Evolutionary conservation across 2,329 filamentous ascomycete species (phyloP).

Genomic region (Fusarium virguliforme): DNA sequence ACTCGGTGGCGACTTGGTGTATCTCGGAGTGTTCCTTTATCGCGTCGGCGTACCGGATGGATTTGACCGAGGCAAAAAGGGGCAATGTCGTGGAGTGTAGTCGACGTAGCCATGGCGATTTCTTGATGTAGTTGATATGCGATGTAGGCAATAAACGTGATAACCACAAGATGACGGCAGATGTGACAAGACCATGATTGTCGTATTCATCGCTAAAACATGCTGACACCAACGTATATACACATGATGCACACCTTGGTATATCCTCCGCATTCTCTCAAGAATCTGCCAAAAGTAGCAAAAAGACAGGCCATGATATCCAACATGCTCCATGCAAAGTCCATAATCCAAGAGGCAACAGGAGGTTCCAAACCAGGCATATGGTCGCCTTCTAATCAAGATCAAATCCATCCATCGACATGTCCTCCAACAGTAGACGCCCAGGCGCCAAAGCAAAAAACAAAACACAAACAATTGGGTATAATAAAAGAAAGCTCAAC

Average conservation of each 20-base stretch:
- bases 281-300: constrained; percentile 20
- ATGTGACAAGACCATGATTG: neutral
- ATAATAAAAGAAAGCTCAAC: constrained; percentile 49
- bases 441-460: constrained; percentile 40
- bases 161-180: neutral
- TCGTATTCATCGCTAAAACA: constrained; percentile 23
- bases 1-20: neutral
- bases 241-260: constrained; percentile 36
- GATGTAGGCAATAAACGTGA: constrained; percentile 9
- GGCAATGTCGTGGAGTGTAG: neutral
- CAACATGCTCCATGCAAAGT: constrained; percentile 7
- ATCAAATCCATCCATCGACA: constrained; percentile 15
- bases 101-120: neutral
- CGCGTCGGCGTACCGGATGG: constrained; percentile 14
- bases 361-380: constrained; percentile 12
- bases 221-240: constrained; percentile 20
- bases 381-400: constrained; percentile 29
- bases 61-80: neutral
- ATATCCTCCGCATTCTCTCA: constrained; percentile 46
- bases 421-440: constrained; percentile 25
- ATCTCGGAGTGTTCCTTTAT: neutral
- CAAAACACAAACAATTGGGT: constrained; percentile 44
- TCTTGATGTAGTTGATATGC: neutral
- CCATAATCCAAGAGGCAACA: constrained; percentile 29
- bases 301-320: constrained; percentile 15